phyloP scores from a whole-genome alignment of 129 eudicot genomes.

The Flaveria trinervia region DNA sequence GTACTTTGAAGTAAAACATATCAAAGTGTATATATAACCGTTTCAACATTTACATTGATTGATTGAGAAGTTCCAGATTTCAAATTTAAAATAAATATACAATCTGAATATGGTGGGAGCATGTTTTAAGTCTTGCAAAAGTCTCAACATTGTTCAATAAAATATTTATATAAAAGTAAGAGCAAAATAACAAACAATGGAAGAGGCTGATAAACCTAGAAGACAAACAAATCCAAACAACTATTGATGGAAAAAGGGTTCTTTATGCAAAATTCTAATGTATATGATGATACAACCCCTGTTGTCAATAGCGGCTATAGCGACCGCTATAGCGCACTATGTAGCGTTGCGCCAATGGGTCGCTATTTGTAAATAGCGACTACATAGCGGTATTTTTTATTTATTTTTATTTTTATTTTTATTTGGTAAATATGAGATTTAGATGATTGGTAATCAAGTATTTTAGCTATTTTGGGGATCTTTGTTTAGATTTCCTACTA shows the following conservation, averaged over 20 bases:
- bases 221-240: background rate
- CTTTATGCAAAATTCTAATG: background rate
- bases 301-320: too few species aligned
- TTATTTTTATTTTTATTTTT: too few species aligned
- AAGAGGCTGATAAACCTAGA: background rate
- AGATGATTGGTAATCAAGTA: too few species aligned
- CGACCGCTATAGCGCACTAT: too few species aligned
- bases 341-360: too few species aligned
- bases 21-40: background rate
- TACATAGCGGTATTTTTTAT: too few species aligned
- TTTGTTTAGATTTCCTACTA: too few species aligned
- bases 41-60: background rate
- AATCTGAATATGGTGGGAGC: background rate
- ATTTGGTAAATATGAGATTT: too few species aligned
- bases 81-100: background rate
- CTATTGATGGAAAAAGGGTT: background rate
- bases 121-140: background rate
- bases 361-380: too few species aligned
- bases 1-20: background rate
- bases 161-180: background rate
- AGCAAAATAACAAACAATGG: background rate
- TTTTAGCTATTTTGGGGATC: too few species aligned
- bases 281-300: background rate
- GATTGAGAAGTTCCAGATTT: background rate
- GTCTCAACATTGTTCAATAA: background rate